A percentile compares a stretch with the other conserved stretches of the same genome.
Evolutionary conservation across 441 rosid species (phyloP).

Genomic region (Euphorbia neoarborescens): DNA sequence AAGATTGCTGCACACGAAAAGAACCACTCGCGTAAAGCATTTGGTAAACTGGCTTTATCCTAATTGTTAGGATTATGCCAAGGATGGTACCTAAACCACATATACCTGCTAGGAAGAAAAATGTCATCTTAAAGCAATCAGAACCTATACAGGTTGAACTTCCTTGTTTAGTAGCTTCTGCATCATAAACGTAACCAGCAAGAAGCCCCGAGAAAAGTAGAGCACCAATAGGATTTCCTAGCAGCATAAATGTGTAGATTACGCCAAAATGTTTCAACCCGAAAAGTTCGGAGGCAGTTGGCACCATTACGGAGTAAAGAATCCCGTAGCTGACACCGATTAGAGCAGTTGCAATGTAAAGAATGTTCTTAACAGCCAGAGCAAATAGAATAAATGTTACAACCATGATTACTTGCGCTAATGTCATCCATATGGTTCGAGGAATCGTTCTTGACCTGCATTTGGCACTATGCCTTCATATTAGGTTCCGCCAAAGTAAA

Average conservation of each 20-base stretch:
- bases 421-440: conserved; percentile 76
- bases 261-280: conserved; percentile 81
- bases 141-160: conserved; percentile 59
- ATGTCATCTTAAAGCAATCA: conserved; percentile 66
- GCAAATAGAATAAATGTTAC: conserved; percentile 53
- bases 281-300: conserved; percentile 85
- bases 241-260: conserved; percentile 58
- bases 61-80: conserved; percentile 49
- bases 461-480: not conserved
- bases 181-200: conserved; percentile 69
- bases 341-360: conserved; percentile 60
- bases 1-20: conserved; percentile 46
- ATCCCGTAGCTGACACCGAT: conserved; percentile 68
- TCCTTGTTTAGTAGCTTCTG: conserved; percentile 78
- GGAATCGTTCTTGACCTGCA: conserved; percentile 71
- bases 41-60: conserved; percentile 74
- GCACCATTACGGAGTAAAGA: conserved; percentile 57
- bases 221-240: conserved; percentile 86
- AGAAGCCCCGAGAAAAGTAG: conserved; percentile 69
- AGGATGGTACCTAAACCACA: conserved; percentile 60
- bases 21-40: conserved; percentile 77
- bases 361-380: conserved; percentile 42
- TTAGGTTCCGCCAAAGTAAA: not conserved
- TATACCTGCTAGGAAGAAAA: conserved; percentile 58
- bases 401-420: conserved; percentile 48